Percentiles rank a stretch among this genome's conserved stretches.
phyloP scores from a whole-genome alignment of 495 filamentous ascomycete genomes.

The Ascodesmis nigricans region DNA sequence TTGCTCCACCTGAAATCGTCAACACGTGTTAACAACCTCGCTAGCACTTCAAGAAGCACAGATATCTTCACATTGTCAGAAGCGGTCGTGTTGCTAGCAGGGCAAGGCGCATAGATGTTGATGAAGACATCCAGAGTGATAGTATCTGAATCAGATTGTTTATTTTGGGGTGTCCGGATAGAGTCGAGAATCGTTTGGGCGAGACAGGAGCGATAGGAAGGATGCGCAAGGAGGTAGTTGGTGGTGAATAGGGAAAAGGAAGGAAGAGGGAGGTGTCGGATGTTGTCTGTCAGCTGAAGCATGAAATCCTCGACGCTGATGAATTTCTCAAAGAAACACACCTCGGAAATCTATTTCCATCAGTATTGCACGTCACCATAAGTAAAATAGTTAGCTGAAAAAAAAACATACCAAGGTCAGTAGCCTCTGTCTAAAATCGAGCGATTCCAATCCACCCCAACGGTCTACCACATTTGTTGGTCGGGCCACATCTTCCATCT shows the following conservation, averaged over 20 bases:
- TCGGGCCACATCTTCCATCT: slow-evolving; percentile 21
- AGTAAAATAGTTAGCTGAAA: no score
- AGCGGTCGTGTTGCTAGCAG: slow-evolving; percentile 37
- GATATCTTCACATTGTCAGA: slow-evolving; percentile 66
- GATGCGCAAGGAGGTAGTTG: slow-evolving; percentile 28
- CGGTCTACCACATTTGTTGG: slow-evolving; percentile 7
- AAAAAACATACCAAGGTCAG: slow-evolving; percentile 21
- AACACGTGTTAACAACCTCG: slow-evolving; percentile 33
- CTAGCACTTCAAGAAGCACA: slow-evolving; percentile 47
- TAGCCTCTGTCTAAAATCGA: slow-evolving; percentile 24
- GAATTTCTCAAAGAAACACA: slow-evolving; percentile 31
- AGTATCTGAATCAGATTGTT: slow-evolving; percentile 23
- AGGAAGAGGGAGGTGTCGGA: slow-evolving; percentile 42
- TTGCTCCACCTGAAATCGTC: slow-evolving; percentile 27
- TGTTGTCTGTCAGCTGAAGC: slow-evolving; percentile 39
- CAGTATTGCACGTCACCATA: no score
- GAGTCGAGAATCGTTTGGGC: slow-evolving; percentile 40
- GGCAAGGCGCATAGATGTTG: slow-evolving; percentile 45
- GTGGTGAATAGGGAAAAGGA: slow-evolving; percentile 44
- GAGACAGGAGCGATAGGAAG: slow-evolving; percentile 33
- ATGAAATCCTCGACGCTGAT: slow-evolving; percentile 37
- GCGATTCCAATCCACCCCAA: slow-evolving; percentile 25
- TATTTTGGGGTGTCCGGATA: slow-evolving; percentile 36
- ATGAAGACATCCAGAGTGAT: slow-evolving; percentile 40
- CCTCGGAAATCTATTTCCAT: slow-evolving; percentile 31